Evolutionary conservation across 2,329 filamentous ascomycete genomes (phyloP), one percentile per base, ranked within the genome.

Genomic region (Rhynchosporium agropyri): DNA sequence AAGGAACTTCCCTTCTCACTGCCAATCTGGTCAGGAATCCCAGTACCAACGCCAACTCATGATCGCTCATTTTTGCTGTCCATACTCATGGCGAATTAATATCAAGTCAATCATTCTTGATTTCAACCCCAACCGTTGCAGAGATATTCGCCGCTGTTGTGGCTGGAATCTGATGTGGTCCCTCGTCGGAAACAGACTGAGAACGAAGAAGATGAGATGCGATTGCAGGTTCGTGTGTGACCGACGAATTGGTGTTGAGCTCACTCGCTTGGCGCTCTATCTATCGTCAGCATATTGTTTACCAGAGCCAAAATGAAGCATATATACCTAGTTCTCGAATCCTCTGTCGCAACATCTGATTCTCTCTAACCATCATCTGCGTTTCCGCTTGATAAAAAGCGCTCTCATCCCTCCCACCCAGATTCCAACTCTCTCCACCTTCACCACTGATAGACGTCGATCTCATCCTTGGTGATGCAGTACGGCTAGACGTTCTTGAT

Each of bases 361-460:
- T 94, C 78, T 93, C 90, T 31, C 90, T 81, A 28, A 87, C 83
- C 70, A 94, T 76, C 77, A 86, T 92, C 76, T 91, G 89, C 1
- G 89, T 91, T 77, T 94, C 90, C 4, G 90, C 90, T 74, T 92
- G 89, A 71, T 93, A 93, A 74, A 92, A 92, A 0, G 88, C 87
- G 67, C 83, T 87, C 74, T 93, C 90, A 70, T 92, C 90, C 20
- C 89, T 80, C 7, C 83, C 84, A n/a, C 83, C 84, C 1, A 89
- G 79, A 54, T 83, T 76, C 78, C 82, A 85, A 36, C 73, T 69
- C 58, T 91, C 87, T 40, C 81, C 83, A 58, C 79, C 81, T 61
- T 88, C 85, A 20, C 77, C 82, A 62, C 83, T 83, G 68, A 86
- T 84, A 2, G 84, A 87, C 42, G 83, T 80, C 53, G 84, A 77